Percentiles rank a stretch among this genome's conserved stretches.
These are phyloP conservation scores for Fabrea salina DNA, from an alignment of 169 alveolate genomes.

Conservation along the genomic window DNA sequence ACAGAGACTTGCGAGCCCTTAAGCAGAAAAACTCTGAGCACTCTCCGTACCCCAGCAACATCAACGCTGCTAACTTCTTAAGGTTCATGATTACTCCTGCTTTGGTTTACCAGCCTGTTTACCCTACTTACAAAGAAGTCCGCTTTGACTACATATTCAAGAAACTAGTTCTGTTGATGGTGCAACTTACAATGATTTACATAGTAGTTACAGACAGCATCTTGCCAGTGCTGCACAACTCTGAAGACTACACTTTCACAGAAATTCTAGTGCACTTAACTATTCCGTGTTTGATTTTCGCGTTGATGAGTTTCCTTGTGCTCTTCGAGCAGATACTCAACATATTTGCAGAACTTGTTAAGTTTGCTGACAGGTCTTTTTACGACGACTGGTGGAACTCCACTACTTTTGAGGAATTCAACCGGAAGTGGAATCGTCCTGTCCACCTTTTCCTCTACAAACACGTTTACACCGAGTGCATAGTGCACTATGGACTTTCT, in stretches of 20 bases:
- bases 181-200: background rate
- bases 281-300: conserved; percentile 41
- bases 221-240: conserved; percentile 30
- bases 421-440: conserved; percentile 77
- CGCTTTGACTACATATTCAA: conserved; percentile 33
- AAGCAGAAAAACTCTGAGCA: background rate
- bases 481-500: conserved; percentile 32
- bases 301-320: conserved; percentile 51
- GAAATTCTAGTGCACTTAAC: conserved; percentile 18
- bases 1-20: conserved; percentile 31
- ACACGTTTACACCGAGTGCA: conserved; percentile 70
- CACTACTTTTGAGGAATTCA: conserved; percentile 71
- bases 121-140: conserved; percentile 31
- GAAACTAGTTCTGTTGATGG: conserved; percentile 12
- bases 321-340: conserved; percentile 71
- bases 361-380: conserved; percentile 77
- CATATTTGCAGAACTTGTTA: conserved; percentile 70
- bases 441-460: conserved; percentile 72
- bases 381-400: conserved; percentile 82
- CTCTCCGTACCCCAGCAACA: background rate
- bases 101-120: conserved; percentile 30
- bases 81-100: conserved; percentile 38
- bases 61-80: conserved; percentile 10
- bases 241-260: background rate
- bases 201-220: conserved; percentile 31